Base-by-base conservation (phyloP, 2,329 filamentous ascomycete genomes). In the Diaporthe capsici region DNA sequence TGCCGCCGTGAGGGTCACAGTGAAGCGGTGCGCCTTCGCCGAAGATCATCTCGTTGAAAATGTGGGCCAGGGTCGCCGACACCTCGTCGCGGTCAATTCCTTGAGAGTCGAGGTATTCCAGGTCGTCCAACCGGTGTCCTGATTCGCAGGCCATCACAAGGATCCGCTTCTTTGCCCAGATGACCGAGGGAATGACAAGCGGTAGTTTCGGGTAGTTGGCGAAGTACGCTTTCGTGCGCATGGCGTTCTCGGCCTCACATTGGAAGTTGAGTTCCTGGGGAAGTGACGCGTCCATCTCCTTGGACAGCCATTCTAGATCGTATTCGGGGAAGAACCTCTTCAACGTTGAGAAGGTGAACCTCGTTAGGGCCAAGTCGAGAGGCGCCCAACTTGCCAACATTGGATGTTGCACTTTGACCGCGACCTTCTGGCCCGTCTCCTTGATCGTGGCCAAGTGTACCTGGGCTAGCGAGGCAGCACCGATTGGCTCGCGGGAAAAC, bases 41-140 rank as follows among this genome's bases (percentile, higher is more conserved):
- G 79, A 99, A 99, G 79, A 99, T 98, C 97, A 99, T 99, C 83
- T 98, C 96, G 87, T 99, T 99, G 89, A 99, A 99, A 76, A 99
- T 95, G 76, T 93, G 92, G 0, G 97, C 94, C 5, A 99, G 88
- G 0, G 95, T 94, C 1, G 96, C 96, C 0, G 96, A 98, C 7
- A 99, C 97, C 84, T 98, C 96, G 82, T 98, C 97, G 28, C 97
- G 92, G 84, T 98, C 95, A 82, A 99, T 99, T 75, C 91, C 90
- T 82, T 97, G 94, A 9, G 89, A 87, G 83, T 98, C 97, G 4
- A 99, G 88, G 82, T 94, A 98, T 22, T 91, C 91, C 1, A 98
- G 90, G 82, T 99, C 96, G 83, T 99, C 97, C 2, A 95, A 93
- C 28, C 97, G 93, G 79, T 92, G 91, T 47, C 97, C 97, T 9